A percentile compares a stretch with the other conserved stretches of the same genome.
These are phyloP conservation scores for Fusarium newnesense DNA, from an alignment of 2,329 filamentous ascomycete species.

Conservation along the genomic window DNA sequence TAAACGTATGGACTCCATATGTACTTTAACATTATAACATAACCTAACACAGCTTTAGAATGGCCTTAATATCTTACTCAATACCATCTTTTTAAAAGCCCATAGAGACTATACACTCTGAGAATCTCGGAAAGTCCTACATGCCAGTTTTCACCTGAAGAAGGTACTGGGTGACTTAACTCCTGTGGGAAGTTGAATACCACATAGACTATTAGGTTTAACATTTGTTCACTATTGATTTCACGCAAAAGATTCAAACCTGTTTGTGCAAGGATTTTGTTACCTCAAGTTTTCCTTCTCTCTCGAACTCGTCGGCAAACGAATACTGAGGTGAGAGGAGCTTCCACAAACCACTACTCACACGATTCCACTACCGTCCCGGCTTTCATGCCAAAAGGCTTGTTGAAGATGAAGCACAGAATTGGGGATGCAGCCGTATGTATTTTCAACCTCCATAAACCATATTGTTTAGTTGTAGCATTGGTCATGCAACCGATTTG, in stretches of 20 bases:
- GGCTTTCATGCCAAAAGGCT: background rate
- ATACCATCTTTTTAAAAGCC: background rate
- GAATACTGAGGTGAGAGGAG: background rate
- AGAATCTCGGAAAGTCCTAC: background rate
- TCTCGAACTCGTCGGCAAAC: background rate
- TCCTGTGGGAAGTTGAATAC: background rate
- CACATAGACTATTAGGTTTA: background rate
- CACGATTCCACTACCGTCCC: too few species aligned
- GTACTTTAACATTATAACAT: background rate
- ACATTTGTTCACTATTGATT: background rate
- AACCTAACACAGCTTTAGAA: background rate
- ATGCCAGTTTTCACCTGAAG: conserved; percentile 11
- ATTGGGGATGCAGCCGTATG: background rate
- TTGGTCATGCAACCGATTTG: background rate
- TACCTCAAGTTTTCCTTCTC: background rate
- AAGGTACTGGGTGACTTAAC: background rate
- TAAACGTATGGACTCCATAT: background rate
- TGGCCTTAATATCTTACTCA: background rate
- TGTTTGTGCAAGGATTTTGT: background rate
- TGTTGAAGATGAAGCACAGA: background rate
- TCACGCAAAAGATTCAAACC: background rate
- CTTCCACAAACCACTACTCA: background rate
- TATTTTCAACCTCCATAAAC: background rate
- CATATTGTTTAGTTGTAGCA: background rate
- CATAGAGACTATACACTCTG: background rate